Base-by-base conservation (phyloP, 2,329 filamentous ascomycete genomes). In the Paraphaeosphaeria sporulosa region DNA sequence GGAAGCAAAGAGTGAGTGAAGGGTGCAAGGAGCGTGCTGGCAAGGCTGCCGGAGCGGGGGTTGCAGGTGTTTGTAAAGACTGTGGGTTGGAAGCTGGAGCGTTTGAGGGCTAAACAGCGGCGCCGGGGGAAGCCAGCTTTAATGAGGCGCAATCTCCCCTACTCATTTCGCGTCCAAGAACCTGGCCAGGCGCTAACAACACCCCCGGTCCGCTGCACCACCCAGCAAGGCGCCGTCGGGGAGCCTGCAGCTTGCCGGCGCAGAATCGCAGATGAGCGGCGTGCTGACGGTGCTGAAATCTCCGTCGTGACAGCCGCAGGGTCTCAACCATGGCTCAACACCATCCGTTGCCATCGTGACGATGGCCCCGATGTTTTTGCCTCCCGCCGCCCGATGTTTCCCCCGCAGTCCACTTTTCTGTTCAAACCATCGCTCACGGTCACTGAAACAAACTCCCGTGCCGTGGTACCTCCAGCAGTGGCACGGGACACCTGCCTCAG, bases 71-170 rank as follows among this genome's bases (percentile, higher is more conserved):
- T 47, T 48, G 30, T 57, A 66, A 64, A 48, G 64, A 66, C 48
- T 61, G 65, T 62, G 64, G 53, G 58, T 55, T 57, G 69, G 66
- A 63, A 61, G 53, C 60, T 65, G 60, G 61, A 63, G 68, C 64
- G 64, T 71, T 70, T 63, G 61, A 61, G 63, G 59, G 59, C 47
- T 58, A 62, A 64, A 65, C 65, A 72, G 63, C 64, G 69, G 59
- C 59, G 47, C 15, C 64, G 60, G 65, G 60, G 61, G 61, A 59
- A 55, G 32, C 58, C 54, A 59, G 44, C 65, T 66, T 69, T 64
- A 64, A 66, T 64, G 64, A 66, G 65, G 61, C 43, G 64, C 65
- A 70, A 72, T 71, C 64, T 72, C 68, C 67, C 10, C 63, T 34
- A 23, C 53, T 63, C 67, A 72, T 71, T 63, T 72, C 68, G 68